These are phyloP conservation scores for Oryza officinalis DNA, from an alignment of 176 grass and related monocot species.

Conservation along the genomic window DNA sequence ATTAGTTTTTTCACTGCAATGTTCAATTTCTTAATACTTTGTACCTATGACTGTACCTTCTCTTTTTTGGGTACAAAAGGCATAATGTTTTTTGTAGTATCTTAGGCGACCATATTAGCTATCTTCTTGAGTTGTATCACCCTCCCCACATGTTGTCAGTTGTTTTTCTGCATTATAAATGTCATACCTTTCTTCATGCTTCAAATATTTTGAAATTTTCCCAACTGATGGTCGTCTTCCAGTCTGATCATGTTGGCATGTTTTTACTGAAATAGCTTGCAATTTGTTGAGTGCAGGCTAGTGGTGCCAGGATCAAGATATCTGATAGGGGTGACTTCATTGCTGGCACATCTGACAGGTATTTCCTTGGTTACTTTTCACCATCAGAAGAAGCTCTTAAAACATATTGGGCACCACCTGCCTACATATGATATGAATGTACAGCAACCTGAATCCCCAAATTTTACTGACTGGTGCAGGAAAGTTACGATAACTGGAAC, in stretches of 20 bases:
- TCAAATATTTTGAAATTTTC: neutral
- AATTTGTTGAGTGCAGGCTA: constrained; percentile 55
- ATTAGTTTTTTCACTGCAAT: neutral
- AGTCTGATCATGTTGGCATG: neutral
- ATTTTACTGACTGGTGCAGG: constrained; percentile 42
- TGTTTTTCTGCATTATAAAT: neutral
- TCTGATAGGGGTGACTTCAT: constrained; percentile 86
- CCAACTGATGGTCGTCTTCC: neutral
- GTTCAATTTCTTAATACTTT: neutral
- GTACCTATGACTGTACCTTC: neutral
- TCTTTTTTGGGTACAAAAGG: neutral
- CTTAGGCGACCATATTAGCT: neutral
- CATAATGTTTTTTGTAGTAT: neutral
- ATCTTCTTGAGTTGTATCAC: neutral
- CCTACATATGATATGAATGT: neutral
- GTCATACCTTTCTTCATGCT: neutral
- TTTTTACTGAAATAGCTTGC: neutral
- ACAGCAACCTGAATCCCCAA: neutral
- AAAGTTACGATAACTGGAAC: constrained; percentile 96
- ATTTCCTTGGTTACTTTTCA: neutral
- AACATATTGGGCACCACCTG: neutral
- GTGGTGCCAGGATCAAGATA: constrained; percentile 88
- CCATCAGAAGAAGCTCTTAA: neutral
- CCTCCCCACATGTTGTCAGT: neutral
- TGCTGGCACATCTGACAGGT: constrained; percentile 81